phyloP scores from a whole-genome alignment of 2,329 filamentous ascomycete genomes.

The Nannizziopsis arthrosporioides region DNA sequence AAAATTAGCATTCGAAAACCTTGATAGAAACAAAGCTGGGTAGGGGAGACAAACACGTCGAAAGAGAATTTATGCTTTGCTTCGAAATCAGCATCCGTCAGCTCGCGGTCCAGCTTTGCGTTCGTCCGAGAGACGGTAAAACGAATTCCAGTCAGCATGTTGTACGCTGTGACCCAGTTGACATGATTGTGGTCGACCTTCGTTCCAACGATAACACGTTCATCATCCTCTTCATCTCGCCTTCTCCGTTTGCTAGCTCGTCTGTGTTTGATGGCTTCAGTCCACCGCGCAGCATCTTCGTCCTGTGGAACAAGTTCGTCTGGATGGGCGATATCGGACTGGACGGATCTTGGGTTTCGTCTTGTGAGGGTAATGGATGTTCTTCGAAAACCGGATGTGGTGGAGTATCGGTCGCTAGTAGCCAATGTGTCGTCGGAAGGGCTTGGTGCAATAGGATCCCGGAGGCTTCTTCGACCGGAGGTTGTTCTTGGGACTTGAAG shows the following conservation, averaged over 20 bases:
- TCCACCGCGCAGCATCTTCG: constrained; percentile 83
- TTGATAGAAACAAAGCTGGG: neutral
- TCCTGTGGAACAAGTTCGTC: constrained; percentile 69
- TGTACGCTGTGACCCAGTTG: constrained; percentile 97
- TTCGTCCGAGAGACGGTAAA: constrained; percentile 94
- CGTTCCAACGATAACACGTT: constrained; percentile 79
- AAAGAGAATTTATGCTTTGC: constrained; percentile 97
- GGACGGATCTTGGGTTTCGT: constrained; percentile 69
- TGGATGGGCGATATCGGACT: constrained; percentile 62
- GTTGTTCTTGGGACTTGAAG: constrained; percentile 68
- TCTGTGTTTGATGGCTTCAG: constrained; percentile 85
- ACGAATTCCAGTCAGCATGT: constrained; percentile 97
- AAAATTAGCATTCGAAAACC: constrained; percentile 25
- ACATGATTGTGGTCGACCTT: constrained; percentile 96
- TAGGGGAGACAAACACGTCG: constrained; percentile 61
- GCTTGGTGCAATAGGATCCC: constrained; percentile 46
- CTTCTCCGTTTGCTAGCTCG: constrained; percentile 73
- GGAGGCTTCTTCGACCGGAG: constrained; percentile 49
- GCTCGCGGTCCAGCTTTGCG: constrained; percentile 81
- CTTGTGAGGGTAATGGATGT: constrained; percentile 74
- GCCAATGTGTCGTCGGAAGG: constrained; percentile 49
- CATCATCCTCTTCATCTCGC: constrained; percentile 83
- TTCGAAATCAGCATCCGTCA: constrained; percentile 86
- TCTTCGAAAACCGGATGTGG: constrained; percentile 53
- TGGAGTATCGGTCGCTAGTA: constrained; percentile 73